A percentile compares a stretch with the other conserved stretches of the same genome.
phyloP scores from a whole-genome alignment of 163 green algal species.

The Chlorella variabilis region DNA sequence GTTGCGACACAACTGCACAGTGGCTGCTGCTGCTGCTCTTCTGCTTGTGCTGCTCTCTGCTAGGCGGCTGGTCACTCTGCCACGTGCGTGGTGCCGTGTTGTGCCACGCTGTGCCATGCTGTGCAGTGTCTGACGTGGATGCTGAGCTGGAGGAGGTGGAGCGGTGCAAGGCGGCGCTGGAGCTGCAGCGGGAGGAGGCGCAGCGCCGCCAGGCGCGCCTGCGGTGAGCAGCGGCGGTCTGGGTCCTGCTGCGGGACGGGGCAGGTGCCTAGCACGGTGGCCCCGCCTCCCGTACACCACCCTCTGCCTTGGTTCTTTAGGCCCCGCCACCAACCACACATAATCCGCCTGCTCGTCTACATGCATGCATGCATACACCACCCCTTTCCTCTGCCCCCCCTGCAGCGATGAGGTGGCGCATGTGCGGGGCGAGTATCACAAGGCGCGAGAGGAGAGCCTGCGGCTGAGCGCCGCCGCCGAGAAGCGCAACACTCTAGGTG shows the following conservation, averaged over 20 bases:
- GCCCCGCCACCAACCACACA: no score
- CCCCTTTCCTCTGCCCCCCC: not conserved
- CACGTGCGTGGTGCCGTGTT: no score
- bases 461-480: constrained; percentile 1
- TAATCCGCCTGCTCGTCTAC: not conserved
- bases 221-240: not conserved
- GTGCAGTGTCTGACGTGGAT: constrained; percentile 58
- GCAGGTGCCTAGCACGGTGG: no score
- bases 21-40: not conserved
- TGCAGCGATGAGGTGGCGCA: constrained; percentile 35
- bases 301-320: no score
- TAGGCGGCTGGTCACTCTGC: not conserved
- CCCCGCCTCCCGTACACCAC: no score
- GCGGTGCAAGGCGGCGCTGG: constrained; percentile 33
- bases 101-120: no score
- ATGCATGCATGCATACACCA: no score
- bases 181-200: constrained; percentile 52
- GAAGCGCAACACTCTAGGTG: constrained; percentile 29
- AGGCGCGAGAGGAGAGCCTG: constrained; percentile 27
- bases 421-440: constrained; percentile 20
- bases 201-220: constrained; percentile 29
- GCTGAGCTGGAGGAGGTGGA: constrained; percentile 69
- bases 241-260: not conserved
- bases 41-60: not conserved
- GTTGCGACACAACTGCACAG: no score